Percentiles rank a stretch among this genome's conserved stretches.
phyloP scores from a whole-genome alignment of 306 rosid genomes.

The Neltuma alba region DNA sequence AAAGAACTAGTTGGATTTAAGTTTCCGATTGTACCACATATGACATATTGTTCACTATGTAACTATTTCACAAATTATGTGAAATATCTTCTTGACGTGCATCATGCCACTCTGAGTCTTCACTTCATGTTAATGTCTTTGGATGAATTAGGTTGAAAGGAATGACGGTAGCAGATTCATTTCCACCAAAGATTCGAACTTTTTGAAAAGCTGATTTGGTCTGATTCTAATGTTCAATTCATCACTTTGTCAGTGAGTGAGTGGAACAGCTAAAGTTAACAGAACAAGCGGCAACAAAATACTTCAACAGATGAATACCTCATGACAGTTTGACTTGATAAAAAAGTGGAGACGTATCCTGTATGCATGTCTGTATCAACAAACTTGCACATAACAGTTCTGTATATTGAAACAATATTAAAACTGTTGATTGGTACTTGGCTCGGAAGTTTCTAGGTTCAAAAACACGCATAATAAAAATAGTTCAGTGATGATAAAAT shows the following conservation, averaged over 20 bases:
- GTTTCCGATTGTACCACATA: slow-evolving; percentile 28
- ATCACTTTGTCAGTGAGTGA: background rate
- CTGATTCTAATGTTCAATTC: background rate
- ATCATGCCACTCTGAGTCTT: background rate
- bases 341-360: background rate
- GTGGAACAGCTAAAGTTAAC: background rate
- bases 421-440: background rate
- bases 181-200: background rate
- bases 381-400: background rate
- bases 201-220: background rate
- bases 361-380: background rate
- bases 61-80: slow-evolving; percentile 15
- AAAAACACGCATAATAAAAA: background rate
- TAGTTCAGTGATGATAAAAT: background rate
- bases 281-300: background rate
- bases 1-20: slow-evolving; percentile 26
- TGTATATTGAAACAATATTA: background rate
- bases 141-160: background rate
- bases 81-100: background rate
- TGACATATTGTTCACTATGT: slow-evolving; percentile 34
- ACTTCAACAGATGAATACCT: background rate
- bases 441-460: background rate
- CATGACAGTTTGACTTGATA: background rate
- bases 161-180: background rate
- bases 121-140: background rate